Conservation (phyloP, 441 rosid species). For the Adansonia madagascariensis region DNA sequence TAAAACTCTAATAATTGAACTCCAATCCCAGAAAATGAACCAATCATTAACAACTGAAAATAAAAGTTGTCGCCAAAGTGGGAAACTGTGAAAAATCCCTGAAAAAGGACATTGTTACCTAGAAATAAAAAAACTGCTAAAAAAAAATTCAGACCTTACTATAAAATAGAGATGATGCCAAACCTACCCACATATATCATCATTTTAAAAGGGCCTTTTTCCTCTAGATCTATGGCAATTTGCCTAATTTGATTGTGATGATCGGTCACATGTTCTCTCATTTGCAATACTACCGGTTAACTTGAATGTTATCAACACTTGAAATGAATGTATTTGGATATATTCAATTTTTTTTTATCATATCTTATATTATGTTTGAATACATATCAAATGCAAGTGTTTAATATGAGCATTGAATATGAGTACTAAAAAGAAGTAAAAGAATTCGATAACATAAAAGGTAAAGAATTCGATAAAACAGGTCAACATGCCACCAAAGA, state of each 20-base stretch:
- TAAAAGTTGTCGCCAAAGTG: conserved; percentile 7
- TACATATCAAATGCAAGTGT: no score
- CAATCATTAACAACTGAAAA: background rate
- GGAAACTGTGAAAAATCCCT: conserved; percentile 18
- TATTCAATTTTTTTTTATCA: no score
- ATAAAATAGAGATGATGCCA: background rate
- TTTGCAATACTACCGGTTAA: conserved; percentile 20
- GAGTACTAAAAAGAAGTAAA: no score
- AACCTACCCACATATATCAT: background rate
- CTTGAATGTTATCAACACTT: background rate
- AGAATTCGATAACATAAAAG: no score
- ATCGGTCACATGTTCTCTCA: conserved; percentile 21
- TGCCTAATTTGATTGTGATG: background rate
- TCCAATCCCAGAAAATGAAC: conserved; percentile 3
- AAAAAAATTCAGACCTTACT: background rate
- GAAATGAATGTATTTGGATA: background rate
- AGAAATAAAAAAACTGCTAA: background rate
- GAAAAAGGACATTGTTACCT: conserved; percentile 5
- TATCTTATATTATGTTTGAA: no score
- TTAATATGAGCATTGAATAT: no score
- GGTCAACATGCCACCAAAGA: background rate
- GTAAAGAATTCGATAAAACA: no score
- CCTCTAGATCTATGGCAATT: conserved; percentile 43
- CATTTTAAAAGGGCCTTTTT: conserved; percentile 27
- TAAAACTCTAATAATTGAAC: conserved; percentile 21